Conservation (phyloP, 179 eudicot genomes). For the Amaranthus tricolor region DNA sequence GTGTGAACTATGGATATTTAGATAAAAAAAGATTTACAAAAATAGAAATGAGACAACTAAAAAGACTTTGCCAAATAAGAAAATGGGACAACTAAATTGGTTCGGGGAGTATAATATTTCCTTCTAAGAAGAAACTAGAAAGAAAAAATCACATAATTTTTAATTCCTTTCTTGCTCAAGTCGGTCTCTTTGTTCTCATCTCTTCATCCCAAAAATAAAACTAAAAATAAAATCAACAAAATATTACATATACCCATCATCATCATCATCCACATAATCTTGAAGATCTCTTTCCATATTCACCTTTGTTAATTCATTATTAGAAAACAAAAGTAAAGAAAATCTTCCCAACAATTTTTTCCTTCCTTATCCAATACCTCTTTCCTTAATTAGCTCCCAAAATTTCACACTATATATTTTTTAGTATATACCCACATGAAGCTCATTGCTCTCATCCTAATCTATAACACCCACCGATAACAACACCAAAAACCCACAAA, state of each 20-base stretch:
- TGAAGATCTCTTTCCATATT: conserved; percentile 17
- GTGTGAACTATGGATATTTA: no score
- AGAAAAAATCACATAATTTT: conserved; percentile 21
- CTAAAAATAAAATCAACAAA: background rate
- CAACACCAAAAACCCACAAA: background rate
- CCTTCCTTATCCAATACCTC: conserved; percentile 27
- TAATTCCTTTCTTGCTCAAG: conserved; percentile 9
- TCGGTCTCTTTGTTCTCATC: conserved; percentile 33
- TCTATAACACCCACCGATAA: conserved; percentile 26
- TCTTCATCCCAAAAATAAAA: background rate
- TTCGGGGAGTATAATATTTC: no score
- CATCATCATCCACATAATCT: conserved; percentile 20
- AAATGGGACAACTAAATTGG: no score
- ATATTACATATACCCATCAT: background rate
- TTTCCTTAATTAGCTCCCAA: conserved; percentile 15
- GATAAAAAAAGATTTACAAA: no score
- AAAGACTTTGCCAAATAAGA: no score
- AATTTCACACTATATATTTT: background rate
- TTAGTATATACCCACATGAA: conserved; percentile 18
- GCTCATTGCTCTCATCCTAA: conserved; percentile 29
- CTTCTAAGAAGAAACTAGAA: background rate
- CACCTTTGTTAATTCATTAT: background rate
- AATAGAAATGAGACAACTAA: no score
- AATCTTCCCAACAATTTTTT: background rate
- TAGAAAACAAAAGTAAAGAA: background rate